Evolutionary conservation across 768 basidiomycete species (phyloP).

Genomic region (Kwoniella heveanensis): DNA sequence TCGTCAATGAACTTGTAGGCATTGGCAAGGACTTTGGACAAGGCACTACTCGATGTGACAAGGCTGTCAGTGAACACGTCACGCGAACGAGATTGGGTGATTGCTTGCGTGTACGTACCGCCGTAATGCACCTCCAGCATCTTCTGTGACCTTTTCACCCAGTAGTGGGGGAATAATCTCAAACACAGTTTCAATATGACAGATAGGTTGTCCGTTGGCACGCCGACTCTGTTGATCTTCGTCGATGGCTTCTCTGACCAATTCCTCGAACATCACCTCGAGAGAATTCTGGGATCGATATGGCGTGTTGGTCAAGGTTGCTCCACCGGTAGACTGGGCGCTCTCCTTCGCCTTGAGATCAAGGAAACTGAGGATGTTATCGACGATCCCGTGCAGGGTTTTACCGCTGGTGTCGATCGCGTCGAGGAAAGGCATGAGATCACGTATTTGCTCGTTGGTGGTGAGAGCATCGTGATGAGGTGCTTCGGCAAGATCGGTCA

Average conservation of each 20-base stretch:
- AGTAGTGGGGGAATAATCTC: constrained; percentile 49
- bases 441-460: constrained; percentile 41
- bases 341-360: constrained; percentile 41
- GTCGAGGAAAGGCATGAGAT: constrained; percentile 47
- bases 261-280: constrained; percentile 47
- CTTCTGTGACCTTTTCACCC: constrained; percentile 46
- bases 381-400: constrained; percentile 50
- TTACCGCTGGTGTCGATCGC: constrained; percentile 52
- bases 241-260: constrained; percentile 38
- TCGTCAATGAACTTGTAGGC: constrained; percentile 51
- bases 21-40: constrained; percentile 46
- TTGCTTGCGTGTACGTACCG: constrained; percentile 23
- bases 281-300: constrained; percentile 30
- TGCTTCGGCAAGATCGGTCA: constrained; percentile 40
- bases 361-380: constrained; percentile 53
- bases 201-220: constrained; percentile 29
- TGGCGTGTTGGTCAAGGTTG: constrained; percentile 7
- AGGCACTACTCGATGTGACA: constrained; percentile 19
- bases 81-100: background rate
- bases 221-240: constrained; percentile 32
- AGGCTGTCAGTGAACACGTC: background rate
- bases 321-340: constrained; percentile 7
- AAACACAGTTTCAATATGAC: constrained; percentile 46
- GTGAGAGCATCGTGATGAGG: constrained; percentile 17
- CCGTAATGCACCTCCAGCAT: constrained; percentile 45